Conservation (phyloP, 176 grass and related monocot genomes). For the Musa schizocarpa region DNA sequence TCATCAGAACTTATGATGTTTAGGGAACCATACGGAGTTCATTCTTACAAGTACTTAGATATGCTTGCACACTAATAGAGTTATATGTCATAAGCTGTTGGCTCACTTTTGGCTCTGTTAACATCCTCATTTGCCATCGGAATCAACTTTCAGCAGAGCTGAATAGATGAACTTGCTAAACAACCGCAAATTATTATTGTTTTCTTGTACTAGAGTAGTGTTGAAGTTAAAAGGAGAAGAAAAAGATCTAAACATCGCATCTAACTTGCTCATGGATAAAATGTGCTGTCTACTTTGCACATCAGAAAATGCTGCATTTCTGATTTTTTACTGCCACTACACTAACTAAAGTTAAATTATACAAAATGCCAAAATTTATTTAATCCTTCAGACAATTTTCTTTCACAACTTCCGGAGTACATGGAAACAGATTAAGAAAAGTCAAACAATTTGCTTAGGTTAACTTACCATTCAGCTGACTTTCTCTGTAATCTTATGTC, state of each 20-base stretch:
- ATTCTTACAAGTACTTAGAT: neutral
- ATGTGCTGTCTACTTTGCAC: neutral
- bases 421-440: neutral
- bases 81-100: neutral
- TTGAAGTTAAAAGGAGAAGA: neutral
- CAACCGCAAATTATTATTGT: neutral
- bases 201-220: neutral
- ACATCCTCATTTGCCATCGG: neutral
- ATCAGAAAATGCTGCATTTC: neutral
- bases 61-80: neutral
- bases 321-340: neutral
- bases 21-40: neutral
- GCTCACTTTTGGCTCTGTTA: neutral
- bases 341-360: neutral
- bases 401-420: neutral
- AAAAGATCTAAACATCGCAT: neutral
- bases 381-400: neutral
- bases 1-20: neutral
- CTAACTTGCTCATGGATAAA: neutral
- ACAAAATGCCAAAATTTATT: neutral
- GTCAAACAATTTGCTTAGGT: neutral
- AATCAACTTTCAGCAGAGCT: neutral
- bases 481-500: too few species aligned
- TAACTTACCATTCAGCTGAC: too few species aligned
- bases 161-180: neutral